Evolutionary conservation across 441 rosid species (phyloP), one percentile per base, ranked within the genome.

Genomic region (Jatropha multifida): DNA sequence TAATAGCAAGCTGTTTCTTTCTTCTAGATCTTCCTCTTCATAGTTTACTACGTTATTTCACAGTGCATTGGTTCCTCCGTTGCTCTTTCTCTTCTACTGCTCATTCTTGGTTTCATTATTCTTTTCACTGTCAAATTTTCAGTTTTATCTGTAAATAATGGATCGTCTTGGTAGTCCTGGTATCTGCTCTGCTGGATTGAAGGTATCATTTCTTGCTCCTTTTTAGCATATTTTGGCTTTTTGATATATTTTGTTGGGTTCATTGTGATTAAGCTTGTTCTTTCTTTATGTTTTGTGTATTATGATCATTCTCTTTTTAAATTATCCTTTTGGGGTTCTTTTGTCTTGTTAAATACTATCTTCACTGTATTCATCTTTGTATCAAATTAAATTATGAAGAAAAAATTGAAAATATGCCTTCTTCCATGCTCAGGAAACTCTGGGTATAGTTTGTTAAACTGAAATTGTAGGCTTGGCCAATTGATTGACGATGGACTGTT

Each of bases 191-290:
- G 20, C 32, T 38, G 59, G 60, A 71, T 41, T 27, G 71, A 51
- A 55, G 79, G 79, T 77, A 61, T 63, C 48, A 72, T 49, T 72
- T 64, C 32, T 38, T 65, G 37, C 63, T 52, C 11, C 20, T 41
- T 38, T 54, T 2, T 7, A 14, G 27, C 23, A 15, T 42, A 59
- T 12, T n/a, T n/a, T 38, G 18, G 7, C n/a, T 64, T 73, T 8
- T 67, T 40, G 4, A 0, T 14, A n/a, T 37, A 20, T 38, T 64
- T 51, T 14, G 17, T 11, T 51, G 8, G 13, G 4, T 46, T 15
- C 15, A 60, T 26, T 73, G 69, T 51, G 27, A 4, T 73, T 9
- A 15, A 51, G 0, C 15, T 32, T 69, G 61, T 52, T 10, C 9
- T 4, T 54, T 12, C 1, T 52, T 59, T 17, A 20, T 67, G 56